A percentile compares a stretch with the other conserved stretches of the same genome.
These are phyloP conservation scores for Neostapfia colusana DNA, from an alignment of 176 grass and related monocot genomes.

Conservation along the genomic window DNA sequence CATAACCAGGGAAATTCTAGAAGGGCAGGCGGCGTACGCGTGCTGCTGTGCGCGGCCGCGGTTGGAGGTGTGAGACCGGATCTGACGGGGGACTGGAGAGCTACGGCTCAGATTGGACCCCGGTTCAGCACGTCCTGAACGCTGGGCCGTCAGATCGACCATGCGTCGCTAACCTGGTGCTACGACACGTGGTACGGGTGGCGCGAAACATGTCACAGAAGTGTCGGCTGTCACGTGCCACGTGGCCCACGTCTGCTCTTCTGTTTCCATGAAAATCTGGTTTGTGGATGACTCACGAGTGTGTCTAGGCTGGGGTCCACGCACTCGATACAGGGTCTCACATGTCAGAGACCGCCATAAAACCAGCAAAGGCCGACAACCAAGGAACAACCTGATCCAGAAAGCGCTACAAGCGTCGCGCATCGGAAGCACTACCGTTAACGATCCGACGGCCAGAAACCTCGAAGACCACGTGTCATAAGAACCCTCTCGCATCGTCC, in stretches of 20 bases:
- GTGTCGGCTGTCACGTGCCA: background rate
- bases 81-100: background rate
- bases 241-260: background rate
- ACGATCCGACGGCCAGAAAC: background rate
- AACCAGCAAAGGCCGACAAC: background rate
- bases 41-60: background rate
- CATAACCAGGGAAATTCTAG: background rate
- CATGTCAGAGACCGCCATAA: background rate
- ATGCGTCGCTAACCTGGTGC: background rate
- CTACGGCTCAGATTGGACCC: slow-evolving; percentile 14
- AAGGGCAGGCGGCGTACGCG: background rate
- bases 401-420: background rate
- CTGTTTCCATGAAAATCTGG: background rate
- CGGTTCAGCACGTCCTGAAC: too few species aligned
- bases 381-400: background rate
- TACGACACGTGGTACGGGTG: background rate
- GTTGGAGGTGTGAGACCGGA: background rate
- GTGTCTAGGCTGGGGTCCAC: background rate
- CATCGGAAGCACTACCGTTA: background rate
- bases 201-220: background rate
- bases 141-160: slow-evolving; percentile 36
- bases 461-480: background rate
- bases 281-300: background rate
- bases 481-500: slow-evolving; percentile 49
- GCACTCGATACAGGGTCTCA: background rate